Conservation (phyloP, 352 stramenopile genomes). For the Phytophthora brassicae region DNA sequence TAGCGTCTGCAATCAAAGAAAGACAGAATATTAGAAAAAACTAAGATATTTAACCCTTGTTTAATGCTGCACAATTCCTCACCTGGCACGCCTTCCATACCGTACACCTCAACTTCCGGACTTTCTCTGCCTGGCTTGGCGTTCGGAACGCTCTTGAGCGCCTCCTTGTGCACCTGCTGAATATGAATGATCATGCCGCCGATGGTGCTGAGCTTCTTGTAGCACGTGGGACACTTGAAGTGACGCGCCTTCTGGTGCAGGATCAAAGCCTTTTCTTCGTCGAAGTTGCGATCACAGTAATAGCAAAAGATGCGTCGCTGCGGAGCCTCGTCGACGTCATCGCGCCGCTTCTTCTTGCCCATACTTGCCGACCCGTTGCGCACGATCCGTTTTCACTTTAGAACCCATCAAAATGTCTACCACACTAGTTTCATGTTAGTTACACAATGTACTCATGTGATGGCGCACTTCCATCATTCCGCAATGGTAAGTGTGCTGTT, state of each 20-base stretch:
- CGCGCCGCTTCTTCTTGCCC: slow-evolving; percentile 86
- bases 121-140: slow-evolving; percentile 83
- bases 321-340: slow-evolving; percentile 49
- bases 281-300: slow-evolving; percentile 92
- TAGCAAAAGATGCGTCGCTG: slow-evolving; percentile 88
- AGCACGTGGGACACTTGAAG: slow-evolving; percentile 91
- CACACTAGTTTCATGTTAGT: not conserved
- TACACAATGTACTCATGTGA: not conserved
- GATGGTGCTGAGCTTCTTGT: slow-evolving; percentile 91
- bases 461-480: slow-evolving; percentile 22
- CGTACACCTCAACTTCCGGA: slow-evolving; percentile 87
- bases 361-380: slow-evolving; percentile 36
- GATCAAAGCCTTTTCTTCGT: slow-evolving; percentile 92
- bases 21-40: slow-evolving; percentile 13
- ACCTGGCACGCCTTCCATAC: slow-evolving; percentile 85
- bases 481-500: slow-evolving; percentile 81
- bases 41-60: no score
- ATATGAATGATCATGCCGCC: slow-evolving; percentile 89
- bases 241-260: slow-evolving; percentile 93
- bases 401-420: not conserved
- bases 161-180: slow-evolving; percentile 89
- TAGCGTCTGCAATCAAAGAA: slow-evolving; percentile 20
- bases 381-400: slow-evolving; percentile 16
- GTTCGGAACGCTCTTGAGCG: slow-evolving; percentile 79
- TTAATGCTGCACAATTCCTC: slow-evolving; percentile 21